These are phyloP conservation scores for Beauveria caledonica DNA, from an alignment of 2,329 filamentous ascomycete genomes.

Conservation along the genomic window DNA sequence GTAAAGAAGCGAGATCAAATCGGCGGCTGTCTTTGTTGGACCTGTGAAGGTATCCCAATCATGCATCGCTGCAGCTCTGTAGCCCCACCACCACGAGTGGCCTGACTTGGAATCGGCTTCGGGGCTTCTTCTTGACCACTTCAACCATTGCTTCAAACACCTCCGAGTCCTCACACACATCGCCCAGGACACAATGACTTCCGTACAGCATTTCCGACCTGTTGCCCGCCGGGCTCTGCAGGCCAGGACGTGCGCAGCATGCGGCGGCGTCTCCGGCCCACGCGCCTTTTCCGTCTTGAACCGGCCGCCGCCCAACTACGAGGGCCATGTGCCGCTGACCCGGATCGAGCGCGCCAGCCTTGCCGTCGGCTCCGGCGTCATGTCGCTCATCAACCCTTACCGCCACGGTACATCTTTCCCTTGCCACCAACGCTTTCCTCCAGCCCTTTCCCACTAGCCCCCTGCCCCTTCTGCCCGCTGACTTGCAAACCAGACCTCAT, in stretches of 20 bases:
- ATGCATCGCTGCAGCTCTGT: background rate
- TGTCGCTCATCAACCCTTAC: conserved; percentile 64
- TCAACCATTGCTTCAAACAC: background rate
- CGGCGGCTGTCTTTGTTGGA: background rate
- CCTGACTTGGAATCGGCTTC: background rate
- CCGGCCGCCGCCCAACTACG: conserved; percentile 79
- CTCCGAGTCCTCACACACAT: background rate
- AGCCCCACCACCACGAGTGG: conserved; percentile 1
- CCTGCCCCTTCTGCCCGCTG: background rate
- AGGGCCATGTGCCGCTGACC: conserved; percentile 86
- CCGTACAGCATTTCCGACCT: background rate
- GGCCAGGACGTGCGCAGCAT: conserved; percentile 17
- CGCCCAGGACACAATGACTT: conserved; percentile 2
- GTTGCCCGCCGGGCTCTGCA: conserved; percentile 11
- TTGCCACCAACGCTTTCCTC: background rate
- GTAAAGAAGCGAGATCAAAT: no score
- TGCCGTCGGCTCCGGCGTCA: conserved; percentile 54
- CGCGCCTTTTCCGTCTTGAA: conserved; percentile 69
- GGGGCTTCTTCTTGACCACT: background rate
- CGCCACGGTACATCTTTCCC: conserved; percentile 52
- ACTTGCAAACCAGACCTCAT: conserved; percentile 64
- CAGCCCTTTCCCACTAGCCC: background rate
- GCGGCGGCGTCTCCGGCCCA: conserved; percentile 15
- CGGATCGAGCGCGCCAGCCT: conserved; percentile 66
- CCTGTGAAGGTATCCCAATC: background rate